A percentile compares a stretch with the other conserved stretches of the same genome.
Conservation (phyloP, 129 eudicot species). For the Flaveria brownii region DNA sequence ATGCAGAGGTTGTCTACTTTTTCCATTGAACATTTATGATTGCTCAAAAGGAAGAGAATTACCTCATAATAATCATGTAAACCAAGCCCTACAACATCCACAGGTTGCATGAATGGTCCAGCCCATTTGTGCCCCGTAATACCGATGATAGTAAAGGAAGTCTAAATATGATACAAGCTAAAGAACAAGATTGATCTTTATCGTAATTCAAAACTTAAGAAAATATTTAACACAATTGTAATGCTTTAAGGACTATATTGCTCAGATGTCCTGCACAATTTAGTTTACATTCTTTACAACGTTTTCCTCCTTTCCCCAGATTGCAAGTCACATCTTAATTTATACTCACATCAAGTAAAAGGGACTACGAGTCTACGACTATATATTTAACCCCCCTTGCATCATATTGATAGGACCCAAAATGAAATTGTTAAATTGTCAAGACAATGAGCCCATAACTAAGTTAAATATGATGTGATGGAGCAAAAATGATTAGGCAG, state of each 20-base stretch:
- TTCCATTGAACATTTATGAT: neutral
- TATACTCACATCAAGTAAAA: slow-evolving; percentile 3
- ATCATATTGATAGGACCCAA: slow-evolving; percentile 7
- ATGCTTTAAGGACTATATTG: neutral
- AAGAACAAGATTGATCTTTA: neutral
- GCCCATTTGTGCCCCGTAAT: slow-evolving; percentile 67
- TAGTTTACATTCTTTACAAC: slow-evolving; percentile 5
- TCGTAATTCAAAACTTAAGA: slow-evolving; percentile 4
- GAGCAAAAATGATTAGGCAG: neutral
- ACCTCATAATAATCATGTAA: slow-evolving; percentile 85
- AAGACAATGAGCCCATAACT: neutral
- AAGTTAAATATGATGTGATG: slow-evolving; percentile 8
- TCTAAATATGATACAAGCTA: slow-evolving; percentile 21
- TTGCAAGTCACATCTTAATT: slow-evolving; percentile 5
- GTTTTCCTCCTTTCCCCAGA: slow-evolving; percentile 12
- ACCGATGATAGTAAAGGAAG: slow-evolving; percentile 38
- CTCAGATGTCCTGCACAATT: neutral
- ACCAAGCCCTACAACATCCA: slow-evolving; percentile 78
- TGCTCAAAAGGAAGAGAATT: neutral
- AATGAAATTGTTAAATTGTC: neutral
- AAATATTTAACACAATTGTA: neutral
- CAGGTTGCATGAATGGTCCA: slow-evolving; percentile 83
- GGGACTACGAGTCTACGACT: neutral
- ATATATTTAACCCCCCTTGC: neutral
- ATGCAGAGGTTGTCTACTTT: neutral